A percentile compares a stretch with the other conserved stretches of the same genome.
phyloP scores from a whole-genome alignment of 177 flowering plant genomes.

The Vitis hybrid region DNA sequence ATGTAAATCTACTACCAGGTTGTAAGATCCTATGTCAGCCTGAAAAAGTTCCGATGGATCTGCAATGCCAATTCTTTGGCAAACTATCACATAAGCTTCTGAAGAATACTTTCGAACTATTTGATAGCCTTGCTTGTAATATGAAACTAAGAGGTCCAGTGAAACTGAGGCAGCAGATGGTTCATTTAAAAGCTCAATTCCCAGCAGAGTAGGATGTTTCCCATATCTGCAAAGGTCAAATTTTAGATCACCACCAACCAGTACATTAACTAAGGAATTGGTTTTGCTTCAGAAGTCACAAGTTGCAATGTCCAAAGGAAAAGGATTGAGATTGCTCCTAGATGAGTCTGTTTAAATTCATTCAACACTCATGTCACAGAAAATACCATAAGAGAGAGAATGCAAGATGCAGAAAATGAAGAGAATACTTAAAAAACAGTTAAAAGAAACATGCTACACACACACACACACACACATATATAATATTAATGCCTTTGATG shows the following conservation, averaged over 20 bases:
- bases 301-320: no score
- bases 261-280: no score
- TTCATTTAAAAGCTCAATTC: conserved; percentile 86
- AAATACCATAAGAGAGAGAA: no score
- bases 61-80: conserved; percentile 86
- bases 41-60: conserved; percentile 80
- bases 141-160: conserved; percentile 56
- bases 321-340: no score
- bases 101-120: conserved; percentile 70
- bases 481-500: no score
- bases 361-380: no score
- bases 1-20: conserved; percentile 83
- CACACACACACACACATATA: no score
- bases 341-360: no score
- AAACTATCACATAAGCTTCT: conserved; percentile 69
- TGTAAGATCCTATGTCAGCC: conserved; percentile 60
- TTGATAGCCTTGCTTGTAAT: conserved; percentile 71
- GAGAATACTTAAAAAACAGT: no score
- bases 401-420: no score
- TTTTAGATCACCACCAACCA: background rate
- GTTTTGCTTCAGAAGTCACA: no score
- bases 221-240: conserved; percentile 56
- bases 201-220: conserved; percentile 69
- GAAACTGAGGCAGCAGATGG: conserved; percentile 72
- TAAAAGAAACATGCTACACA: no score